Evolutionary conservation across 805 yeast genomes (phyloP).

Genomic region (Tetrapisispora fleetii): DNA sequence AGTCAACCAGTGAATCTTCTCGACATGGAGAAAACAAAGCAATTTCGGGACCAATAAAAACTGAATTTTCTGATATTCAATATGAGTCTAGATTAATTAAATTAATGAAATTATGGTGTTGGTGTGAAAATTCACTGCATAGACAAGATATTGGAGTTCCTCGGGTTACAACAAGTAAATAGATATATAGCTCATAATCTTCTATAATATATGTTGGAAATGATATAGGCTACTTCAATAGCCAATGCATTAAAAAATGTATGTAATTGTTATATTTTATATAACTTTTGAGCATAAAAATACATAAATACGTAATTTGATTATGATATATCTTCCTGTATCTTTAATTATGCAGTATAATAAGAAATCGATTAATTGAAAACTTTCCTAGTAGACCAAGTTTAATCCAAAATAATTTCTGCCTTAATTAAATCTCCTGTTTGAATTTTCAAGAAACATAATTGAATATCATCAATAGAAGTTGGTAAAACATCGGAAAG

Average conservation of each 20-base stretch:
- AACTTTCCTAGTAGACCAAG: background rate
- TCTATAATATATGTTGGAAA: background rate
- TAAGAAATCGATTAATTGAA: background rate
- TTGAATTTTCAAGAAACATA: slow-evolving; percentile 43
- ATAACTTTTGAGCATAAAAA: background rate
- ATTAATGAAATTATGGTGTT: slow-evolving; percentile 50
- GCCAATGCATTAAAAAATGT: too few relatives aligned
- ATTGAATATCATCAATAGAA: slow-evolving; percentile 35
- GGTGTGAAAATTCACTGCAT: slow-evolving; percentile 48
- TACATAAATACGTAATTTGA: background rate
- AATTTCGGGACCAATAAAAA: background rate
- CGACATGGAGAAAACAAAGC: background rate
- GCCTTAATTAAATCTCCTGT: slow-evolving; percentile 42
- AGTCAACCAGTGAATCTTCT: background rate
- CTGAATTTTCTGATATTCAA: slow-evolving; percentile 7
- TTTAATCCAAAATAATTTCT: slow-evolving; percentile 19
- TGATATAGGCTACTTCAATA: background rate
- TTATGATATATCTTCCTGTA: background rate
- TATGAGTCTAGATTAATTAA: slow-evolving; percentile 37
- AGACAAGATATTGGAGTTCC: slow-evolving; percentile 32
- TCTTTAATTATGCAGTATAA: background rate
- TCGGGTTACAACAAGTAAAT: slow-evolving; percentile 16
- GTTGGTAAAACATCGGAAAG: slow-evolving; percentile 22
- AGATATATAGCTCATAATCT: background rate
- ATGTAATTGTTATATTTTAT: background rate